These are phyloP conservation scores for Trametes cingulata DNA, from an alignment of 768 basidiomycete species.

Conservation along the genomic window DNA sequence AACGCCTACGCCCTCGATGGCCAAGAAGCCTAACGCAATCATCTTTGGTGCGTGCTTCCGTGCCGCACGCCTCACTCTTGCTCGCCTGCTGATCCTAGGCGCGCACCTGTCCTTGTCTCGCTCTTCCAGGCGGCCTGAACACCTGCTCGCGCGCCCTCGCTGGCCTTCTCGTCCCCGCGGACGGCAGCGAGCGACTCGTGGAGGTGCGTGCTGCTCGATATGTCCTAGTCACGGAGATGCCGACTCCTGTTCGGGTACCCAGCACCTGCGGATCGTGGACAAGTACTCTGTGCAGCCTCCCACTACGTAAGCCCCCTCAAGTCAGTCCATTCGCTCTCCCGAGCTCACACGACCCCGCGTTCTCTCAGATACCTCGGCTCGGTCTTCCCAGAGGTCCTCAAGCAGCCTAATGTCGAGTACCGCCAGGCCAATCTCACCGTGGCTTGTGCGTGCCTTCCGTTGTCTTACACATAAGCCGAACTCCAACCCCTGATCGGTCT, in stretches of 20 bases:
- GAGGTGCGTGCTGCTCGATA: slow-evolving; percentile 48
- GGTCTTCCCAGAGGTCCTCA: slow-evolving; percentile 70
- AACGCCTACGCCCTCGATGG: slow-evolving; percentile 33
- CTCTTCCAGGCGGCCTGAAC: slow-evolving; percentile 69
- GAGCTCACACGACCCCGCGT: slow-evolving; percentile 9
- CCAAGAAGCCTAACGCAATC: slow-evolving; percentile 62
- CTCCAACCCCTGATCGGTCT: slow-evolving; percentile 20
- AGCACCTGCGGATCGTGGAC: slow-evolving; percentile 74
- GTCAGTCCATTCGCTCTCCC: slow-evolving; percentile 25
- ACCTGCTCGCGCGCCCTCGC: slow-evolving; percentile 76
- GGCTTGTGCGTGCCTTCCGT: slow-evolving; percentile 47
- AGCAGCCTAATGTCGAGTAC: slow-evolving; percentile 73
- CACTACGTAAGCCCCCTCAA: slow-evolving; percentile 56
- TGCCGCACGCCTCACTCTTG: slow-evolving; percentile 3
- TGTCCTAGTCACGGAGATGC: slow-evolving; percentile 10
- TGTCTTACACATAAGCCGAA: background rate
- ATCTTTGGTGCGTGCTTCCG: slow-evolving; percentile 67
- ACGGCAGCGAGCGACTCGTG: slow-evolving; percentile 64
- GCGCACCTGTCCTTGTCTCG: slow-evolving; percentile 14
- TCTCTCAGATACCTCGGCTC: slow-evolving; percentile 71
- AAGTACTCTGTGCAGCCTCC: slow-evolving; percentile 72
- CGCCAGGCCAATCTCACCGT: slow-evolving; percentile 80
- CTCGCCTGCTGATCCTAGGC: slow-evolving; percentile 13
- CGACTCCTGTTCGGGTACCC: slow-evolving; percentile 16
- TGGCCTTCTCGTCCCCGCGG: slow-evolving; percentile 61